These are phyloP conservation scores for Rhododendron ferrugineum DNA, from an alignment of 148 eudicot species.

Conservation along the genomic window DNA sequence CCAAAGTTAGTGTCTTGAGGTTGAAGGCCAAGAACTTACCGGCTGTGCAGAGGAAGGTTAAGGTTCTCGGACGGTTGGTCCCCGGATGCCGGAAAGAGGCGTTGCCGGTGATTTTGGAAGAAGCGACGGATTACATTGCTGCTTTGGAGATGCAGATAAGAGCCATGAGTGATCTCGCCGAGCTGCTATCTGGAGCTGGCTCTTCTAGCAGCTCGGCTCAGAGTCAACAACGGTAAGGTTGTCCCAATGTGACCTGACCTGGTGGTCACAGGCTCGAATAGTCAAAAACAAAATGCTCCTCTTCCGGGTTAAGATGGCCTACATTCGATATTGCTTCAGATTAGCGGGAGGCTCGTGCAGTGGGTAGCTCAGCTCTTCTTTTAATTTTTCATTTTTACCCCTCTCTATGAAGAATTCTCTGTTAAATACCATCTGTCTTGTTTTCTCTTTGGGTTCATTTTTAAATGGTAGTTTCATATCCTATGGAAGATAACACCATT, in stretches of 20 bases:
- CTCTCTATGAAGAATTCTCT: neutral
- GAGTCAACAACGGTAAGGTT: constrained; percentile 7
- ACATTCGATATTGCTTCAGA: neutral
- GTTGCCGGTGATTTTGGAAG: constrained; percentile 75
- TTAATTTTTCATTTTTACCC: neutral
- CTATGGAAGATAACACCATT: neutral
- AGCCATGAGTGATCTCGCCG: constrained; percentile 52
- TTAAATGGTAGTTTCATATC: neutral
- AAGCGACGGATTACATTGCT: constrained; percentile 70
- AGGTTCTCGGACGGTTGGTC: constrained; percentile 54
- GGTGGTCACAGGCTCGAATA: neutral
- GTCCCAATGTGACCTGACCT: neutral
- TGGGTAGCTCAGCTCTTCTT: neutral
- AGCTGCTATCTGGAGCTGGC: constrained; percentile 36
- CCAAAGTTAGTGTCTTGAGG: constrained; percentile 29
- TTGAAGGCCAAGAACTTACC: constrained; percentile 50
- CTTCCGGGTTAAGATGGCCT: neutral
- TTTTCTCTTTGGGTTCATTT: neutral
- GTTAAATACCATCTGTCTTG: neutral
- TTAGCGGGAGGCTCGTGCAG: neutral
- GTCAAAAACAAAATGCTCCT: neutral
- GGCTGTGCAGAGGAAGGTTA: constrained; percentile 54
- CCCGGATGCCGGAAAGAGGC: constrained; percentile 83
- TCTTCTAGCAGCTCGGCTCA: constrained; percentile 7
- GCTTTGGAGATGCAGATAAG: constrained; percentile 91